Percentiles rank a stretch among this genome's conserved stretches.
Evolutionary conservation across 2,329 filamentous ascomycete species (phyloP).

Genomic region (Fusarium haematococcum): DNA sequence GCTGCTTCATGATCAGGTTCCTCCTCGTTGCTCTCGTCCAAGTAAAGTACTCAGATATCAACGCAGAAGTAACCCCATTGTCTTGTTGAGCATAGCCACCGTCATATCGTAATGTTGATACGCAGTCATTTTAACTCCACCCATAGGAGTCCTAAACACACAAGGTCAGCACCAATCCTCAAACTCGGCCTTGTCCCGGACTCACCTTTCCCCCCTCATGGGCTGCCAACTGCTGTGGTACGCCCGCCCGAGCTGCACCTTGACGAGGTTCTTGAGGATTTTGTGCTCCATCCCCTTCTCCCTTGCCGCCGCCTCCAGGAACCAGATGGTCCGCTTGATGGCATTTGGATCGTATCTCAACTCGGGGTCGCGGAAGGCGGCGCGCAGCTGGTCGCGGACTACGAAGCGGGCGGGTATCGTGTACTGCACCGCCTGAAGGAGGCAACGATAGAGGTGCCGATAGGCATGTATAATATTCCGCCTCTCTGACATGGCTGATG

Average conservation of each 20-base stretch:
- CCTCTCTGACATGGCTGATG: conserved; percentile 38
- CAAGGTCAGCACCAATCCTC: conserved; percentile 1
- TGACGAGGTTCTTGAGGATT: conserved; percentile 76
- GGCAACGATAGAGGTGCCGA: conserved; percentile 74
- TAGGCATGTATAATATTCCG: conserved; percentile 72
- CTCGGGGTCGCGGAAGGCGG: conserved; percentile 65
- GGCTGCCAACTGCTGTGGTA: background rate
- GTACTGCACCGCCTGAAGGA: conserved; percentile 78
- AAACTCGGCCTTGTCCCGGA: conserved; percentile 30
- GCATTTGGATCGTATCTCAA: conserved; percentile 62
- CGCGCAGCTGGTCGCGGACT: conserved; percentile 69
- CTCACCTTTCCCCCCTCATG: background rate
- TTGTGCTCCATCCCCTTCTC: conserved; percentile 77
- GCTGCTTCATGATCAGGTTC: background rate
- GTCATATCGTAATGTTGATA: conserved; percentile 77
- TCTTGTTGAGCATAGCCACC: conserved; percentile 79
- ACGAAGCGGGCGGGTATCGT: conserved; percentile 75
- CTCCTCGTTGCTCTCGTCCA: background rate
- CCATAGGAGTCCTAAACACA: conserved; percentile 30
- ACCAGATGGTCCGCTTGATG: conserved; percentile 75
- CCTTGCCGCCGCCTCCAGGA: conserved; percentile 73
- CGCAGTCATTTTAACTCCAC: conserved; percentile 45
- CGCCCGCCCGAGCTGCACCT: conserved; percentile 39
- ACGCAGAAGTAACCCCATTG: conserved; percentile 74
- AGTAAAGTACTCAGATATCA: conserved; percentile 9